Evolutionary conservation across 176 grass and related monocot species (phyloP).

Genomic region (Oryza meyeriana): DNA sequence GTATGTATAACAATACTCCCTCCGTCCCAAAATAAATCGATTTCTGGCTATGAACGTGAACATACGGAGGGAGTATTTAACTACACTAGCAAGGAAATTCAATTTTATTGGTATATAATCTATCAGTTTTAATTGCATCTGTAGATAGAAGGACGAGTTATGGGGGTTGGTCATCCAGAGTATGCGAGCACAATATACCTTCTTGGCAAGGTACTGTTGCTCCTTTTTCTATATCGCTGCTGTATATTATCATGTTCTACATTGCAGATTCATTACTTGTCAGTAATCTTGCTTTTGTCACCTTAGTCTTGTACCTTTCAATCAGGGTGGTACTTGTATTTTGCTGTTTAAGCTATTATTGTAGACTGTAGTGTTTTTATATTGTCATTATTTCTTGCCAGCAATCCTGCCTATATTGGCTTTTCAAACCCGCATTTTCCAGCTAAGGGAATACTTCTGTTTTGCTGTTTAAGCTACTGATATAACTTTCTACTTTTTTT

Average conservation of each 20-base stretch:
- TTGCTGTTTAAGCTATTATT: background rate
- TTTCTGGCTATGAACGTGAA: no score
- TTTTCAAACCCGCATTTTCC: background rate
- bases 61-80: no score
- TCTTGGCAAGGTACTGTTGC: constrained; percentile 73
- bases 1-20: constrained; percentile 12
- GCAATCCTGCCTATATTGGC: background rate
- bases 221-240: constrained; percentile 14
- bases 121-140: constrained; percentile 26
- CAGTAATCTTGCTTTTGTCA: background rate
- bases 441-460: background rate
- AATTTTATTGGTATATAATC: background rate
- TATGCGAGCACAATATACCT: constrained; percentile 86
- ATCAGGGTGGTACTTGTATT: background rate
- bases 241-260: constrained; percentile 2
- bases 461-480: no score
- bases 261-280: background rate
- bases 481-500: background rate
- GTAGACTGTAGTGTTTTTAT: background rate
- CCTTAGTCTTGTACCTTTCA: background rate
- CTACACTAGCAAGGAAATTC: background rate
- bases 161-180: constrained; percentile 66
- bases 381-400: background rate
- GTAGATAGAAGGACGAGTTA: constrained; percentile 78
- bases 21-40: no score